Conservation (phyloP, 257 asterid species). For the Rehmannia glutinosa region DNA sequence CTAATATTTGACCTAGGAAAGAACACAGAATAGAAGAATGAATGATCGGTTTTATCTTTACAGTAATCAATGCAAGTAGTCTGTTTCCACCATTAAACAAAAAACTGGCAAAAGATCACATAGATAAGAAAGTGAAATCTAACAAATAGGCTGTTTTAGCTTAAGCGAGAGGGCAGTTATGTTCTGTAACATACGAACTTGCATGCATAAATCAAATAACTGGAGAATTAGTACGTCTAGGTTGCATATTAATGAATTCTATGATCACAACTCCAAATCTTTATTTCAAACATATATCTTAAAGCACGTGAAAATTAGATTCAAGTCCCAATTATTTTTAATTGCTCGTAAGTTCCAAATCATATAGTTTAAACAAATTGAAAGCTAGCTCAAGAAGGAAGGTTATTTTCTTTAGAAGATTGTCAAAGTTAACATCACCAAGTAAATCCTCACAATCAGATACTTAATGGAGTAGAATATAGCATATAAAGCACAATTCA, state of each 20-base stretch:
- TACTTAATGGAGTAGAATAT: neutral
- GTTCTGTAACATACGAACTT: conserved; percentile 2
- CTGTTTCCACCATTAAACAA: neutral
- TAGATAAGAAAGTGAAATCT: neutral
- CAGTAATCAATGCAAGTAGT: neutral
- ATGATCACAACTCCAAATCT: neutral
- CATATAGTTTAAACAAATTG: conserved; percentile 1
- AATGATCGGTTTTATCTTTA: conserved; percentile 7
- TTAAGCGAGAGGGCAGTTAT: neutral
- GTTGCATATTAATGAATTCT: neutral
- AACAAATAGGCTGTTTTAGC: neutral
- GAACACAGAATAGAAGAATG: conserved; percentile 13
- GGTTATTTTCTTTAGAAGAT: neutral
- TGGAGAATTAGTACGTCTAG: neutral
- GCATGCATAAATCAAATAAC: neutral
- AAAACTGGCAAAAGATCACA: neutral
- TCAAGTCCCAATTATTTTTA: neutral
- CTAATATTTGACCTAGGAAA: conserved; percentile 74
- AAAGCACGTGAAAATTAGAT: neutral
- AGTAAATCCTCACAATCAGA: neutral
- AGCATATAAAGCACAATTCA: conserved; percentile 9
- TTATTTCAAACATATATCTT: neutral
- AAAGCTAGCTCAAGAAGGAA: neutral
- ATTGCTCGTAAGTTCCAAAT: conserved; percentile 3
- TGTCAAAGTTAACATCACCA: conserved; percentile 9